Evolutionary conservation across 2,329 filamentous ascomycete species (phyloP), one percentile per base, ranked within the genome.

Genomic region (Cladosporium sp.): DNA sequence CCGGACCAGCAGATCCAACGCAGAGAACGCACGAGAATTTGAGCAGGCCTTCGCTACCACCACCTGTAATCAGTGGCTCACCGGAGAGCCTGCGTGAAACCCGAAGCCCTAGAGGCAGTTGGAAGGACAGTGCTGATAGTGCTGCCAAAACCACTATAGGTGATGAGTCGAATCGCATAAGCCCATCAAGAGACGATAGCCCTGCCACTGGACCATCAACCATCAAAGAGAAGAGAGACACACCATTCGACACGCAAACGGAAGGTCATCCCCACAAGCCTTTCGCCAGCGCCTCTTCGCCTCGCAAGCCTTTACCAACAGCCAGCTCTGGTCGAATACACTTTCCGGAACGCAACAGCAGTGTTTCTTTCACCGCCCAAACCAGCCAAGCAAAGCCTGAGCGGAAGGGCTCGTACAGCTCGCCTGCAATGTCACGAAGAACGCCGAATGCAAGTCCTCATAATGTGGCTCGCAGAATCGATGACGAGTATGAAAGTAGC

Each of bases 401-500:
- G 20, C 49, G 60, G 10, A 51, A 58, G 42, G 60, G 60, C 35
- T 59, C 59, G 20, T 65, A 64, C 35, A 60, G 47, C 40, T n/a
- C 19, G 9, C 40, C 19, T 19, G 49, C 45, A 10, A 58, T 58
- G 56, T 53, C 39, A 50, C 58, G 56, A 28, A 60, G 24, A 10
- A 54, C 56, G 50, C 61, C 56, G 45, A 59, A 58, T 42, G 60
- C 52, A 36, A 60, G 40, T 50, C 60, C 54, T 48, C 60, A 24
- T 44, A 45, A 35, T 35, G 49, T 15, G 15, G 37, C 52, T 51
- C 22, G 56, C 7, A 45, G 24, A 24, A 20, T 39, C 8, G 15
- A 63, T 17, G 61, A 64, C 24, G 62, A 60, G n/a, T 63, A 50
- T 8, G 70, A 72, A 52, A 73, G 70, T 54, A 73, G 70, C 53